phyloP scores from a whole-genome alignment of 805 yeast genomes.

The Wickerhamomyces bisporus region DNA sequence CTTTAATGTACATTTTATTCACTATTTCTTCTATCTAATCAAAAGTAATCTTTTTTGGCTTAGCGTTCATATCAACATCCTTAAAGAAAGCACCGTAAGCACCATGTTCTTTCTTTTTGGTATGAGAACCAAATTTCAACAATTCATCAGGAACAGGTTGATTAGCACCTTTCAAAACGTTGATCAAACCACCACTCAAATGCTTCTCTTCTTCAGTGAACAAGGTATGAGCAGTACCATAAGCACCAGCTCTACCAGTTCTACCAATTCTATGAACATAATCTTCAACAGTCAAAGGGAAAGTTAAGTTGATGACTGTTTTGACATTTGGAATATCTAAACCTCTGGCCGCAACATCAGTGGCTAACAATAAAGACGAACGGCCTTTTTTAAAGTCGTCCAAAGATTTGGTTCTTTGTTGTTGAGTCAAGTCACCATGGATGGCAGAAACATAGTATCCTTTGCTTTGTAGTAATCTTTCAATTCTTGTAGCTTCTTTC shows the following conservation, averaged over 20 bases:
- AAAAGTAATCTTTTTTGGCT: constrained; percentile 87
- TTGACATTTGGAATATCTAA: constrained; percentile 96
- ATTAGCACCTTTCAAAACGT: constrained; percentile 87
- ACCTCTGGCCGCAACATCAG: constrained; percentile 98
- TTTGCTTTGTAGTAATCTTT: constrained; percentile 62
- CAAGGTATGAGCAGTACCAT: constrained; percentile 91
- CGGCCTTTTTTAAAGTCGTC: constrained; percentile 79
- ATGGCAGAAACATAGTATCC: constrained; percentile 86
- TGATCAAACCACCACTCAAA: constrained; percentile 88
- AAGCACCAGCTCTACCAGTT: constrained; percentile 96
- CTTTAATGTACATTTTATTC: no score
- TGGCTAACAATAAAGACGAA: constrained; percentile 76
- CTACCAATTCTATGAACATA: constrained; percentile 97
- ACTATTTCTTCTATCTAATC: constrained; percentile 8
- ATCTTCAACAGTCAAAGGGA: constrained; percentile 95
- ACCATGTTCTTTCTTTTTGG: constrained; percentile 94
- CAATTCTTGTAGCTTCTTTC: constrained; percentile 93
- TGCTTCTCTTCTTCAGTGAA: constrained; percentile 97
- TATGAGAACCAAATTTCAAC: constrained; percentile 93
- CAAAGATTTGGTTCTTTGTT: constrained; percentile 85
- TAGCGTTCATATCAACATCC: constrained; percentile 80
- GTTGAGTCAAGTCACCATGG: constrained; percentile 93
- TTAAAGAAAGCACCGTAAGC: constrained; percentile 98
- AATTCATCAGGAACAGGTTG: constrained; percentile 95
- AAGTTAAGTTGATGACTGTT: constrained; percentile 89